Evolutionary conservation across 192 early-diverging fungal genomes (phyloP), one percentile per base, ranked within the genome.

Genomic region (Backusella morwellensis): DNA sequence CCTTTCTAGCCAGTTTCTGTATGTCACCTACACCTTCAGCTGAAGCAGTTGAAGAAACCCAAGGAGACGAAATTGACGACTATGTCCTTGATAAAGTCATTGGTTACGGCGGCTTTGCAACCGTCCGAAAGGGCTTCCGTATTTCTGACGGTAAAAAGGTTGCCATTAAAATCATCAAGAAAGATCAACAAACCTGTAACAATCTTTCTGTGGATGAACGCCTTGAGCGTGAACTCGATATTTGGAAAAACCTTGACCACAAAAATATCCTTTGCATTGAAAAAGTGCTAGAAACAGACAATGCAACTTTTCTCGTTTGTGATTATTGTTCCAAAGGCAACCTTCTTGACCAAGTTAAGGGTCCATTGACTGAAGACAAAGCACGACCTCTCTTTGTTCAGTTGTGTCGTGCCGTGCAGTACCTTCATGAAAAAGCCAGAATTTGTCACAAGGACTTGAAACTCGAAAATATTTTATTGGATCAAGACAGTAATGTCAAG

Each of bases 401-500:
- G 82, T 59, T 97, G 8, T 91, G 87, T 2, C 81, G 86, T 6
- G 94, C 92, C 12, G 80, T 99, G 0, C 77, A 86, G 9, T 97
- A 98, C 80, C 72, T 98, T 63, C 98, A 98, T 80, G 72, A 85
- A 63, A 84, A 89, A 69, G 85, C 88, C 35, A 89, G 91, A 29
- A 77, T 82, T 11, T 75, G 76, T 2, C 97, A 98, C 80, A 90
- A 93, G 15, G 97, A 99, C 78, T 85, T 99, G 74, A 99, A 99
- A 82, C 89, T 94, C 11, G 97, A 99, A 77, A 99, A 99, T 82
- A 86, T 97, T 29, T 85, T 97, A 35, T 83, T 95, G 42, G 90
- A 89, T 72, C 86, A 85, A 50, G 72, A 89, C 19, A 85, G 84
- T n/a, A 83, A 84, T 15, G 84, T 93, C 75, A 97, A 96, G 85